Percentiles rank a stretch among this genome's conserved stretches.
These are phyloP conservation scores for Zangia roseola DNA, from an alignment of 768 basidiomycete species.

Conservation along the genomic window DNA sequence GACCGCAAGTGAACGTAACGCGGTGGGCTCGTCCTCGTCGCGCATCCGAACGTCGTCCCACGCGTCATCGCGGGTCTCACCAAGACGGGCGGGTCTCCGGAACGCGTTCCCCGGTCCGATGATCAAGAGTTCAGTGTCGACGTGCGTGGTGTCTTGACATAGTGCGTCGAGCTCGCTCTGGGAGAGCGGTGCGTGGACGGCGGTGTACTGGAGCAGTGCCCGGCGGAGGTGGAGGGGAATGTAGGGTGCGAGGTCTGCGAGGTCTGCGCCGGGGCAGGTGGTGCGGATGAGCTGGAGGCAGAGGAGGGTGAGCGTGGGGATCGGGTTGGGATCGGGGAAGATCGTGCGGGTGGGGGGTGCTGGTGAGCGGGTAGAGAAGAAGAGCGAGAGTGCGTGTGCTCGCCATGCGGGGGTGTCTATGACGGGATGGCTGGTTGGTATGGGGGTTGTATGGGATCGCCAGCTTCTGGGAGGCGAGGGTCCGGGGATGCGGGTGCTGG, in stretches of 20 bases:
- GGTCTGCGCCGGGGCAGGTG: conserved; percentile 39
- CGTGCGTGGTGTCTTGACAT: conserved; percentile 49
- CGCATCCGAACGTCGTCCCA: conserved; percentile 42
- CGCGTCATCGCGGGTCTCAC: background rate
- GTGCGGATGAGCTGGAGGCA: conserved; percentile 53
- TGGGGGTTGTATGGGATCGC: conserved; percentile 34
- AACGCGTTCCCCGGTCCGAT: conserved; percentile 57
- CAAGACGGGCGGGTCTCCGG: too few relatives aligned
- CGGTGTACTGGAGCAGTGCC: conserved; percentile 55
- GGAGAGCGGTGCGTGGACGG: conserved; percentile 56
- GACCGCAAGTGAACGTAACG: conserved; percentile 49
- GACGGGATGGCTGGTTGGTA: background rate
- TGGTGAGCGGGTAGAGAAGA: conserved; percentile 33
- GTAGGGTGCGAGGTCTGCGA: conserved; percentile 47
- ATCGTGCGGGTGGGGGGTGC: conserved; percentile 2
- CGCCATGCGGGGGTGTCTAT: conserved; percentile 46
- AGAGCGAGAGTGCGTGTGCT: conserved; percentile 50
- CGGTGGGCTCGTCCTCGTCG: conserved; percentile 36
- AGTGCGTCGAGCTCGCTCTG: conserved; percentile 49
- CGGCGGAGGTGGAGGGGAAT: conserved; percentile 61
- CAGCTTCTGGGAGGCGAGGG: conserved; percentile 61
- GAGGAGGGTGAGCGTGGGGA: conserved; percentile 55
- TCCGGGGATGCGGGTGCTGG: conserved; percentile 39
- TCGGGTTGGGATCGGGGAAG: conserved; percentile 18
- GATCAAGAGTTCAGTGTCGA: conserved; percentile 63